Evolutionary conservation across 768 basidiomycete species (phyloP), one percentile per base, ranked within the genome.

Genomic region (Auriscalpium microsporum): DNA sequence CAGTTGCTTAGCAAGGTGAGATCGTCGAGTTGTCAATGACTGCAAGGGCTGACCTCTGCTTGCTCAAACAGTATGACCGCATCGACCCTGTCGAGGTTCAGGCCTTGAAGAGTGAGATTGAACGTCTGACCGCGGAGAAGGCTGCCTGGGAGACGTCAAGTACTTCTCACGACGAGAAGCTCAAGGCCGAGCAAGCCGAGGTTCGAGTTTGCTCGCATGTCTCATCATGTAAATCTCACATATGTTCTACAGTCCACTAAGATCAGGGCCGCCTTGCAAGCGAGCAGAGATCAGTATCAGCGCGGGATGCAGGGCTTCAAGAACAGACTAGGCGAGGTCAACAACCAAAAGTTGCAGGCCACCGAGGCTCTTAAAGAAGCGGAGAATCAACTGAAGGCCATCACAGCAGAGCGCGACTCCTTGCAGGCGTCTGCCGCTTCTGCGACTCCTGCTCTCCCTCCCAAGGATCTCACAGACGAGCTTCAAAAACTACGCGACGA

Each of bases 21-120:
- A 47, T 19, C 11, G 54, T n/a, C 16, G 8, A 40, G 57, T 4
- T 7, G 28, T 28, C 7, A 4, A 28, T 28, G 2, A 4, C 5
- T 28, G 28, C 28, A 28, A 28, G 28, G 7, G 28, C 28, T 28
- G 28, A 28, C 28, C 7, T 28, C 7, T 28, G 28, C 28, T 4
- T 28, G 28, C 28, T 28, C 7, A 28, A 28, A 28, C 28, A 90
- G 87, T 92, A 92, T 64, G 90, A 94, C 62, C 87, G 91, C 46
- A 86, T 90, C 61, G 91, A 93, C 66, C 90, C 91, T 16, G 82
- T 86, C 2, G 91, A 94, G 63, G 74, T 93, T 38, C 87, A 91
- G 63, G 75, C 78, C 8, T 75, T 94, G 53, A 88, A 84, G 68
- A 86, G 87, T 21, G 84, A 91, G 64, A 78, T 87, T 9, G 78